Evolutionary conservation across 2,329 filamentous ascomycete genomes (phyloP), one percentile per base, ranked within the genome.

Genomic region (Ceratocystis harringtonii): DNA sequence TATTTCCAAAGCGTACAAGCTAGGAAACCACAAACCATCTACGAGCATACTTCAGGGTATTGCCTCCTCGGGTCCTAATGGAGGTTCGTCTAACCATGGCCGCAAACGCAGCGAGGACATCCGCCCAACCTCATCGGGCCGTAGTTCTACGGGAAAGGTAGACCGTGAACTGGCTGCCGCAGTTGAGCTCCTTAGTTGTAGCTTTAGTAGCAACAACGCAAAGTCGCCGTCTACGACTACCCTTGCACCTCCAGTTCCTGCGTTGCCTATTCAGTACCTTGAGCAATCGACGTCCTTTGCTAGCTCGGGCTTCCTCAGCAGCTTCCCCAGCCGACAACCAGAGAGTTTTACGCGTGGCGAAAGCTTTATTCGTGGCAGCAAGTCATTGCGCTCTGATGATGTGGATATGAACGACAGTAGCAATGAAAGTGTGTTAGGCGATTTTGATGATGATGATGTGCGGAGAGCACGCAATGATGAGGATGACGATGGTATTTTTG

Each of bases 401-500:
- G 82, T 88, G 66, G 86, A 85, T 75, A 88, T 85, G 80, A 83
- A 86, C 69, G 84, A 84, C 62, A 83, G 82, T 70, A 78, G 83
- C 69, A 85, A 81, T 69, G 83, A 84, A 61, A 83, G 80, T 74
- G 78, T 57, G 22, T 19, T 79, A 70, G 84, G 84, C 69, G 86
- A 90, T 65, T 84, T 87, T 70, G 85, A 88, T 68, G 83, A 86
- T 67, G 84, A 85, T 71, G 77, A 78, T 70, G 80, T 77, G 65
- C 82, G 79, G 62, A 81, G 83, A 65, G 82, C 83, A 62, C 83
- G 87, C 68, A 87, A 85, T 74, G 89, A 95, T 71, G 92, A 96
- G 71, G 91, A 95, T 69, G 92, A 97, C 70, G 92, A 96, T 70
- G 92, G 92, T 72, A 88, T 97, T 71, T 99, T 99, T 78, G 92